Conservation (phyloP, 768 basidiomycete species). For the Symmetrospora coprosmae region DNA sequence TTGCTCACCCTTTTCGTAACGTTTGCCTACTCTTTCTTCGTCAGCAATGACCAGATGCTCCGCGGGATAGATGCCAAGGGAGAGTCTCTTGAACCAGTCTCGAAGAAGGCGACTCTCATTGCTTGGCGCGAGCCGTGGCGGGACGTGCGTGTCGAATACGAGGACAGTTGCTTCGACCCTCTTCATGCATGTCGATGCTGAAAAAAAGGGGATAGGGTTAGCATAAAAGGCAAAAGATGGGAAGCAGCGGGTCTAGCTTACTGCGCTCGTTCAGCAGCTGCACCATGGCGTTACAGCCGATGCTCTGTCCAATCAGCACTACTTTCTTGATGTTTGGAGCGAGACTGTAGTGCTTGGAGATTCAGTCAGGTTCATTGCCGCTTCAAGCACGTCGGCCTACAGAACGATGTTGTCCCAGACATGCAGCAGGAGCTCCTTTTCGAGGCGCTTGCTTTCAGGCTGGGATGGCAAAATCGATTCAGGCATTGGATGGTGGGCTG, state of each 20-base stretch:
- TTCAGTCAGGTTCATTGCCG: background rate
- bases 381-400: slow-evolving; percentile 44
- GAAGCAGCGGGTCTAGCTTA: slow-evolving; percentile 34
- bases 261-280: slow-evolving; percentile 59
- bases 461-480: slow-evolving; percentile 35
- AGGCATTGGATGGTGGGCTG: slow-evolving; percentile 37
- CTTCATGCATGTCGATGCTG: background rate
- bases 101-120: background rate
- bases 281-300: slow-evolving; percentile 62
- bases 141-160: slow-evolving; percentile 1
- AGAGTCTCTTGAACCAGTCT: slow-evolving; percentile 1
- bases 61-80: slow-evolving; percentile 4
- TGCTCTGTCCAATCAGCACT: slow-evolving; percentile 73
- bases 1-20: slow-evolving; percentile 8
- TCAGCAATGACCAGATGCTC: background rate
- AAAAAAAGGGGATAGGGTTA: background rate
- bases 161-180: background rate
- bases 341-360: background rate
- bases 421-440: slow-evolving; percentile 54
- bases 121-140: background rate
- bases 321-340: slow-evolving; percentile 51
- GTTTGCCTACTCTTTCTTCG: background rate
- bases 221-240: background rate
- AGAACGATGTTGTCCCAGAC: slow-evolving; percentile 94
- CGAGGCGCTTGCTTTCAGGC: slow-evolving; percentile 29